Percentiles rank a stretch among this genome's conserved stretches.
These are phyloP conservation scores for Phylloboletellus chloephorus DNA, from an alignment of 1,284 basidiomycete genomes.

Conservation along the genomic window DNA sequence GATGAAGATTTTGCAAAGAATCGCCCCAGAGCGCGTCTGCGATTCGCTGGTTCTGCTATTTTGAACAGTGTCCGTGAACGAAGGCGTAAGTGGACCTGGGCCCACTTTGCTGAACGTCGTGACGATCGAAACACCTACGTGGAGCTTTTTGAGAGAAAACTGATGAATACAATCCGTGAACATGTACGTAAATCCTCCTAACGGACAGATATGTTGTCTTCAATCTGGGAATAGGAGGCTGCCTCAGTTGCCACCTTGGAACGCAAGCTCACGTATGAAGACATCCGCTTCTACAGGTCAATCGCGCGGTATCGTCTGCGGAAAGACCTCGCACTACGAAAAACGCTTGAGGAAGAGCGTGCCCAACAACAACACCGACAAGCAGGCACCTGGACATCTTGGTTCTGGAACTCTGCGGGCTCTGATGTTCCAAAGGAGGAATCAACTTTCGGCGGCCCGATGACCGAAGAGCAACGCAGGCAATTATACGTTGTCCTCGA, in stretches of 20 bases:
- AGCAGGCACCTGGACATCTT: slow-evolving; percentile 68
- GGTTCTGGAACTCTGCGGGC: slow-evolving; percentile 78
- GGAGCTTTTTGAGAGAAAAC: slow-evolving; percentile 79
- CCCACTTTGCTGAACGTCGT: slow-evolving; percentile 82
- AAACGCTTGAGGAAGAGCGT: slow-evolving; percentile 67
- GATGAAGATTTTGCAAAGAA: slow-evolving; percentile 61
- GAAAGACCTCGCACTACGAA: slow-evolving; percentile 74
- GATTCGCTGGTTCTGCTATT: slow-evolving; percentile 83
- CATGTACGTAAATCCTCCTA: slow-evolving; percentile 30
- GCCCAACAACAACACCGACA: slow-evolving; percentile 45
- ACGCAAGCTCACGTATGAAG: slow-evolving; percentile 84
- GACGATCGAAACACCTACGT: slow-evolving; percentile 86
- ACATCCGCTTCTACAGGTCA: slow-evolving; percentile 96
- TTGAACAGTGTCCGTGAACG: slow-evolving; percentile 83
- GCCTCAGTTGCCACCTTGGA: slow-evolving; percentile 68
- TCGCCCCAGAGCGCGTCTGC: slow-evolving; percentile 67
- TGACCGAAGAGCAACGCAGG: slow-evolving; percentile 91
- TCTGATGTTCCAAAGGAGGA: slow-evolving; percentile 40
- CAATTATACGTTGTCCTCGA: slow-evolving; percentile 94
- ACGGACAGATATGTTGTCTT: slow-evolving; percentile 7
- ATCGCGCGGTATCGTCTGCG: slow-evolving; percentile 87
- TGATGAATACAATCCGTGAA: slow-evolving; percentile 49
- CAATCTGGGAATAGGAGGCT: slow-evolving; percentile 47
- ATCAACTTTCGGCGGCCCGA: slow-evolving; percentile 54
- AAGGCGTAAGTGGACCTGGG: slow-evolving; percentile 88